Percentiles rank a stretch among this genome's conserved stretches.
Evolutionary conservation across 1,139 yeast genomes (phyloP).

Genomic region (Nadsonia commutata): DNA sequence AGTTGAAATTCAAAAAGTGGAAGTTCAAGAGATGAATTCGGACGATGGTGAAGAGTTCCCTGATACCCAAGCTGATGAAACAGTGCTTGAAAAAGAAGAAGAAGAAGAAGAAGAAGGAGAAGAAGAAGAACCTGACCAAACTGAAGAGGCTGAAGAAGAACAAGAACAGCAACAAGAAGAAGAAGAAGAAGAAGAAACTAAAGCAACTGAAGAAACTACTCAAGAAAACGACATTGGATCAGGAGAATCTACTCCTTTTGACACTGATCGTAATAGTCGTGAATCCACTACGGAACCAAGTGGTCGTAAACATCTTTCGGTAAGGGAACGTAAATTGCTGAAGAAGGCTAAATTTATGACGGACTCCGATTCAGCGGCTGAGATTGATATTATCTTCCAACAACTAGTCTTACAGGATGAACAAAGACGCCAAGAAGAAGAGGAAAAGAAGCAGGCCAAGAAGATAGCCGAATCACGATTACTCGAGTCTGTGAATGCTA

Average conservation of each 20-base stretch:
- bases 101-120: conserved; percentile 7
- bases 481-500: background rate
- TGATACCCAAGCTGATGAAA: conserved; percentile 10
- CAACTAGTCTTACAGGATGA: background rate
- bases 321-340: background rate
- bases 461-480: background rate
- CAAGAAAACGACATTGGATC: background rate
- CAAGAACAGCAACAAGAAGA: background rate
- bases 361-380: background rate
- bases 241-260: conserved; percentile 8
- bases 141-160: too few relatives aligned
- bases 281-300: background rate
- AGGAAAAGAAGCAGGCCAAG: background rate
- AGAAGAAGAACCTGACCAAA: background rate
- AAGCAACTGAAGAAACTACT: background rate
- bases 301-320: background rate
- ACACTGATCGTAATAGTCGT: conserved; percentile 7
- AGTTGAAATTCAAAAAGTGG: conserved; percentile 8
- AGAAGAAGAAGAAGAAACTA: background rate
- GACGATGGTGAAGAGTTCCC: conserved; percentile 15
- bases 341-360: background rate
- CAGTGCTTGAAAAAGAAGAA: conserved; percentile 6
- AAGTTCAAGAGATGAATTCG: conserved; percentile 18
- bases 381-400: background rate
- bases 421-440: background rate